A percentile compares a stretch with the other conserved stretches of the same genome.
These are phyloP conservation scores for Diospyros kaki DNA, from an alignment of 148 eudicot genomes.

Conservation along the genomic window DNA sequence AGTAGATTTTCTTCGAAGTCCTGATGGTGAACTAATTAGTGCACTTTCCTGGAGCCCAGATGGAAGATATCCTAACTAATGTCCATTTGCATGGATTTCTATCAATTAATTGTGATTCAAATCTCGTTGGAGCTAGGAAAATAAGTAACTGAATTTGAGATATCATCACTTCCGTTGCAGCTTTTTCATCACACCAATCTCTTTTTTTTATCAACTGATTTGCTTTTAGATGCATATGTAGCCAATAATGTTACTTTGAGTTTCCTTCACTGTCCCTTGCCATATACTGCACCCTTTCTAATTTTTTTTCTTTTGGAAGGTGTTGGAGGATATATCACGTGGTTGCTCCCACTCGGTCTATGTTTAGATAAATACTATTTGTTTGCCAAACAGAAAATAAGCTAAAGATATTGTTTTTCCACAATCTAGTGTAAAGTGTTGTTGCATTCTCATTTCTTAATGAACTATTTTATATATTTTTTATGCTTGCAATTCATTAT, in stretches of 20 bases:
- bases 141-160: not conserved
- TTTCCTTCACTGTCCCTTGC: not conserved
- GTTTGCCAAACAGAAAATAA: not conserved
- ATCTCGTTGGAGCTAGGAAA: not conserved
- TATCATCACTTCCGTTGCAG: not conserved
- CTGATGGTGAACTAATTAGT: conserved; percentile 66
- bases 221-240: not conserved
- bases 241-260: not conserved
- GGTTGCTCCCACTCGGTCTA: not conserved
- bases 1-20: conserved; percentile 85
- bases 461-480: not conserved
- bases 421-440: not conserved
- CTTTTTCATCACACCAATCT: not conserved
- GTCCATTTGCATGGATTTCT: not conserved
- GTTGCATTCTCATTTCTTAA: not conserved
- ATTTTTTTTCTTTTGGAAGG: not conserved
- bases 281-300: not conserved
- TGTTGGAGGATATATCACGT: not conserved
- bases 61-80: conserved; percentile 85
- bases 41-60: conserved; percentile 99
- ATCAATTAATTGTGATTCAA: not conserved
- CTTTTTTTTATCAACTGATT: not conserved
- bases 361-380: not conserved
- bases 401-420: not conserved
- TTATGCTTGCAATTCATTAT: not conserved